Conservation (phyloP, 1,284 basidiomycete genomes). For the Tilletia setariae region DNA sequence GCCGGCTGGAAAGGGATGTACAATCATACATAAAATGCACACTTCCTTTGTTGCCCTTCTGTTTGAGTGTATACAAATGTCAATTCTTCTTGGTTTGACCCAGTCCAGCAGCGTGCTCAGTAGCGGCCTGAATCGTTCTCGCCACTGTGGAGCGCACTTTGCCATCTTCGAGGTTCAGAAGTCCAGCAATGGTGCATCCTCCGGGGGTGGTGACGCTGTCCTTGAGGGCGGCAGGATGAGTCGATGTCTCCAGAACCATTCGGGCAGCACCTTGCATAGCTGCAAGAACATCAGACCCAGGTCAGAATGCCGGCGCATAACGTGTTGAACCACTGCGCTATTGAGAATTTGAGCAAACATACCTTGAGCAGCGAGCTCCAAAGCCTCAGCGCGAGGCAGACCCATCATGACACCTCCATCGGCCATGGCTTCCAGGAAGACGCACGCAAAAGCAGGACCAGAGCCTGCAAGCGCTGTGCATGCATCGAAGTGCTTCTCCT, state of each 20-base stretch:
- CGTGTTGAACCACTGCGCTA: too few species aligned
- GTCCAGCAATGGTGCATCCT: constrained; percentile 95
- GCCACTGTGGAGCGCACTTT: constrained; percentile 91
- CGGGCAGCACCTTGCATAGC: constrained; percentile 94
- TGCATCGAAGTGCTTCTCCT: constrained; percentile 76
- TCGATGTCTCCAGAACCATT: constrained; percentile 82
- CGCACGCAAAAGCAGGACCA: constrained; percentile 93
- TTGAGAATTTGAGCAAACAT: constrained; percentile 26
- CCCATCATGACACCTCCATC: constrained; percentile 99
- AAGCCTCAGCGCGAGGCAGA: constrained; percentile 82
- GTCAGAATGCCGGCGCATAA: constrained; percentile 6
- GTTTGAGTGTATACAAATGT: background rate
- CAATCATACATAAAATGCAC: too few species aligned
- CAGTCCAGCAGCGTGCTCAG: constrained; percentile 48
- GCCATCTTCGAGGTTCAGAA: constrained; percentile 92
- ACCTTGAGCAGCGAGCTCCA: constrained; percentile 96
- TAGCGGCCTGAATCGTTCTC: constrained; percentile 72
- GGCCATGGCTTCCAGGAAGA: constrained; percentile 97
- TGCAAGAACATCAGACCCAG: constrained; percentile 52
- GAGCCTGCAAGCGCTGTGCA: constrained; percentile 94
- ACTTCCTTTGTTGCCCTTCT: background rate
- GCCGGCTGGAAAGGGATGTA: background rate
- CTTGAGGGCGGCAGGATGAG: constrained; percentile 94
- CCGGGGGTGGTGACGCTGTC: constrained; percentile 98
- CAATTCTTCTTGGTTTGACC: constrained; percentile 28